Evolutionary conservation across 2,329 filamentous ascomycete genomes (phyloP).

Genomic region (Calonectria ilicicola): DNA sequence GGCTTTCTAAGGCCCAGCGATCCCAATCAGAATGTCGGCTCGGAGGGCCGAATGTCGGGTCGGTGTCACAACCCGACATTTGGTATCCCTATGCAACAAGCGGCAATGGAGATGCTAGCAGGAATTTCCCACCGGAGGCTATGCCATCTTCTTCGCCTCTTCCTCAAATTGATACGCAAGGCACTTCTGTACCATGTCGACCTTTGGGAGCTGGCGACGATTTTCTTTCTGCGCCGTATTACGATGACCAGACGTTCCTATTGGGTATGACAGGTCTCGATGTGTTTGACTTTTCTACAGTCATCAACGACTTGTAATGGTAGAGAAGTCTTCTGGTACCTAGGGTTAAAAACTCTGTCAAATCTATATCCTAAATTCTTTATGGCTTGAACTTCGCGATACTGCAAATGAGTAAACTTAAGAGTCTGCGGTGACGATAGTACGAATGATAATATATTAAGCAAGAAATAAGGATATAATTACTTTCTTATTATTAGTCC

Average conservation of each 20-base stretch:
- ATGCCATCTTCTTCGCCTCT: not conserved
- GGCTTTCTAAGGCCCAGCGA: constrained; percentile 26
- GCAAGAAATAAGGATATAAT: too few relatives aligned
- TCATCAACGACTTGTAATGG: too few relatives aligned
- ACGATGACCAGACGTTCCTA: constrained; percentile 37
- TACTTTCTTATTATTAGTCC: too few relatives aligned
- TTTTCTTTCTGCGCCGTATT: constrained; percentile 22
- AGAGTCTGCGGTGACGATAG: too few relatives aligned
- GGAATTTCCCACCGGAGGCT: not conserved
- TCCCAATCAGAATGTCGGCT: not conserved
- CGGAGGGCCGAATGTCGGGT: not conserved
- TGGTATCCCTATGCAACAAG: not conserved
- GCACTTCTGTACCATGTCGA: not conserved
- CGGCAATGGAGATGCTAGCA: not conserved
- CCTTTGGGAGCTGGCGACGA: not conserved
- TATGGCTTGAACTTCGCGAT: too few relatives aligned
- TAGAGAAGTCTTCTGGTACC: too few relatives aligned
- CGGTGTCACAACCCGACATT: not conserved
- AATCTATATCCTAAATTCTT: too few relatives aligned
- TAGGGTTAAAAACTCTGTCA: too few relatives aligned
- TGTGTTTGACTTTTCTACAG: constrained; percentile 34
- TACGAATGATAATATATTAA: too few relatives aligned
- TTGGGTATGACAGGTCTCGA: constrained; percentile 40
- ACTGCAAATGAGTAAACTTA: too few relatives aligned
- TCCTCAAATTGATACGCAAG: not conserved